These are phyloP conservation scores for Ceratobasidium papillatum DNA, from an alignment of 1,284 basidiomycete species.

Conservation along the genomic window DNA sequence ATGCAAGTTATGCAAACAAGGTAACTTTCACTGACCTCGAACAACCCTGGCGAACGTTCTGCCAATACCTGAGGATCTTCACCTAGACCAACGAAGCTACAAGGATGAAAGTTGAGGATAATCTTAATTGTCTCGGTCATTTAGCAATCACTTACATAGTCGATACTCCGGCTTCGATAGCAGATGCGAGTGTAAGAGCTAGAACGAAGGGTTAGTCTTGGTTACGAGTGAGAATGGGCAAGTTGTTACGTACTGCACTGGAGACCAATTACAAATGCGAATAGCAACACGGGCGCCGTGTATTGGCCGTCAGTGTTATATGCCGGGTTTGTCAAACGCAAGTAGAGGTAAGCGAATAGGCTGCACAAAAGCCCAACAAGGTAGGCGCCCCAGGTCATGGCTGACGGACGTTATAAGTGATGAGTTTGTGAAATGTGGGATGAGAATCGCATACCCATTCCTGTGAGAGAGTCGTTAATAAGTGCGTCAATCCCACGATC, in stretches of 20 bases:
- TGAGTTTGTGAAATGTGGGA: conserved; percentile 22
- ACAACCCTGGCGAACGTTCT: conserved; percentile 75
- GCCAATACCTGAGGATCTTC: conserved; percentile 83
- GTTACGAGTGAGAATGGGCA: not conserved
- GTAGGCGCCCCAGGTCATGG: conserved; percentile 79
- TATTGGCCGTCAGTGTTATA: conserved; percentile 80
- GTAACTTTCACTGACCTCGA: conserved; percentile 58
- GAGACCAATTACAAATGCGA: conserved; percentile 80
- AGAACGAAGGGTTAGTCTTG: conserved; percentile 4
- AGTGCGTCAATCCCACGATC: conserved; percentile 85
- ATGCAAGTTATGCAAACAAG: not conserved
- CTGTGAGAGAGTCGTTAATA: conserved; percentile 85
- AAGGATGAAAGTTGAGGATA: conserved; percentile 35
- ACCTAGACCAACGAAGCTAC: conserved; percentile 80
- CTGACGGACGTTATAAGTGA: conserved; percentile 50
- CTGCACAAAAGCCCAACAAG: conserved; percentile 78
- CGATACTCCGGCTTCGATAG: conserved; percentile 82
- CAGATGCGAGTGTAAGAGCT: conserved; percentile 73
- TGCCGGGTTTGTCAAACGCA: conserved; percentile 73
- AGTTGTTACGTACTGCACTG: conserved; percentile 66
- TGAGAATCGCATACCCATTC: conserved; percentile 56
- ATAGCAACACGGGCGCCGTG: conserved; percentile 79
- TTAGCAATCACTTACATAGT: conserved; percentile 65
- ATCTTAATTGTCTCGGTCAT: not conserved
- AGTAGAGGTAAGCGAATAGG: conserved; percentile 83